Evolutionary conservation across 176 grass and related monocot genomes (phyloP), one percentile per base, ranked within the genome.

Genomic region (Musa schizocarpa): DNA sequence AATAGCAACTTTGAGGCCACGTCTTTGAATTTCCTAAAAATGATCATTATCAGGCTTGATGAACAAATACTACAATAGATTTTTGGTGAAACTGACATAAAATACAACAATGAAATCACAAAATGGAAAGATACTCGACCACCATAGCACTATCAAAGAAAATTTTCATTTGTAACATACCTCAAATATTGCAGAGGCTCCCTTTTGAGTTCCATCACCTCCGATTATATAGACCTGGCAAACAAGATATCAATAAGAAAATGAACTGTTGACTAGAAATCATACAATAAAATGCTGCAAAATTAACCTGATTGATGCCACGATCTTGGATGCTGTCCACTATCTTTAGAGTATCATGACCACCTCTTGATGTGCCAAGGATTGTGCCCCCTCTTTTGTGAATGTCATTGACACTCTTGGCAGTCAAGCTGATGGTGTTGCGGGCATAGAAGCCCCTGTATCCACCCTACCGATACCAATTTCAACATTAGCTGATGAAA

Each of bases 291-390:
- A 54, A 63, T 11, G 58, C 68, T 6, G 1, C 1, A 2, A 74
- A 71, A 53, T 56, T 81, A 80, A 98, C 95, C 82, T 93, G 90
- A 74, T 98, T 98, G 78, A 98, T 93, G 26, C 90, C 86, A 78
- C 95, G 95, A 81, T 98, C 88, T 78, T 98, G 82, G 71, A 98
- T 91, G 68, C 95, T 98, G 68, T 98, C 90, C 69, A 93, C 95
- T 19, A 98, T 98, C 83, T 98, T 98, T 64, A 29, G 29, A 24
- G 90, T 98, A 71, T 98, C 95, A 78, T 98, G 95, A 11, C 95
- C 95, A 50, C 95, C 95, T 85, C 95, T 83, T 25, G 95, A 98
- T 50, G 95, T 82, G 69, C 95, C 88, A 0, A 98, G 88, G 82
- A 98, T 69, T 63, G 95, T 98, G 19, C 95, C 95, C 34, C 95